Percentiles rank a stretch among this genome's conserved stretches.
These are phyloP conservation scores for Syncephalis plumigaleata DNA, from an alignment of 371 early-diverging fungal species.

Conservation along the genomic window DNA sequence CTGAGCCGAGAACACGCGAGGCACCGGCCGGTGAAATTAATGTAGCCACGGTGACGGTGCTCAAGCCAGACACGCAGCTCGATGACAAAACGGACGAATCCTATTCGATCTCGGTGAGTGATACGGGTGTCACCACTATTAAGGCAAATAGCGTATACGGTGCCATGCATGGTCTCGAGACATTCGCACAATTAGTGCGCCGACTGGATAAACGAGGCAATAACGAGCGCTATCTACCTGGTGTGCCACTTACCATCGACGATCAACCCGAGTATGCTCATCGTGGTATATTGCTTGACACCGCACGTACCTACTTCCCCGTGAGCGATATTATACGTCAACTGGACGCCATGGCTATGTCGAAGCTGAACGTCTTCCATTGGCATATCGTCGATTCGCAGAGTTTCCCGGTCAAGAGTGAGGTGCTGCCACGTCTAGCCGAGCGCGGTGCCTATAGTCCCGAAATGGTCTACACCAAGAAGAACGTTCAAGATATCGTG, in stretches of 20 bases:
- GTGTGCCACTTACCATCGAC: constrained; percentile 36
- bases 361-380: constrained; percentile 71
- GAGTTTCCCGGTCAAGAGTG: constrained; percentile 48
- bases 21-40: too few species aligned
- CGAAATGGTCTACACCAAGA: constrained; percentile 30
- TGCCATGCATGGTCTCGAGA: constrained; percentile 54
- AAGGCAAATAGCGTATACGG: constrained; percentile 52
- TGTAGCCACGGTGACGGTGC: constrained; percentile 8
- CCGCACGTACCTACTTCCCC: constrained; percentile 57
- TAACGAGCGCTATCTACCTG: not conserved
- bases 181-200: constrained; percentile 46
- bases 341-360: constrained; percentile 56
- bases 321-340: constrained; percentile 34
- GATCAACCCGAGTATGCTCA: constrained; percentile 52
- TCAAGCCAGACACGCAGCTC: constrained; percentile 16
- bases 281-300: constrained; percentile 60
- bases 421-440: constrained; percentile 35
- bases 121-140: constrained; percentile 22
- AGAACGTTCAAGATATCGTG: constrained; percentile 35
- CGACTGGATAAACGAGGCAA: constrained; percentile 9
- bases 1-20: too few species aligned
- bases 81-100: constrained; percentile 39
- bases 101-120: constrained; percentile 34
- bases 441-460: constrained; percentile 45
- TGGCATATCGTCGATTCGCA: constrained; percentile 73